Evolutionary conservation across 805 yeast genomes (phyloP).

Genomic region (Peterozyma xylosa): DNA sequence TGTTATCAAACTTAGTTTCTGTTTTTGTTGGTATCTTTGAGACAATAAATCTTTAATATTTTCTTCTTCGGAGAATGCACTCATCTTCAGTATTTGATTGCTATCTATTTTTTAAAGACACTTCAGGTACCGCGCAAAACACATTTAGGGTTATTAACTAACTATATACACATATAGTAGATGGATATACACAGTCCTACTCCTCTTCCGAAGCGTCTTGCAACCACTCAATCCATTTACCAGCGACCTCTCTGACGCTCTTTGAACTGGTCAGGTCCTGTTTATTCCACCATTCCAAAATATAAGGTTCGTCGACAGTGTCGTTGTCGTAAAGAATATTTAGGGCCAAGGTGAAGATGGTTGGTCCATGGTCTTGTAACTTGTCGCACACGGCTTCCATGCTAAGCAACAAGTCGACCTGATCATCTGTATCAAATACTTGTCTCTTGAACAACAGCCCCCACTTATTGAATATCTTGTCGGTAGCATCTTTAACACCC

Average conservation of each 20-base stretch:
- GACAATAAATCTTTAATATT: too few species aligned
- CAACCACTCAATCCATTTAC: slow-evolving; percentile 82
- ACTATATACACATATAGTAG: too few species aligned
- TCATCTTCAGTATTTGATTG: too few species aligned
- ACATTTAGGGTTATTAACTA: too few species aligned
- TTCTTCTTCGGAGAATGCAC: too few species aligned
- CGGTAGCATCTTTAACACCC: slow-evolving; percentile 67
- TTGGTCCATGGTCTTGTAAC: slow-evolving; percentile 37
- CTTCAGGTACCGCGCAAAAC: too few species aligned
- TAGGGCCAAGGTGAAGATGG: slow-evolving; percentile 45
- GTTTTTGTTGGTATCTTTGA: too few species aligned
- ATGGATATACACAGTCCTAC: too few species aligned
- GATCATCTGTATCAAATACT: slow-evolving; percentile 75
- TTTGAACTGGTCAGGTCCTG: slow-evolving; percentile 27
- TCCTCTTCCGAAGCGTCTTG: slow-evolving; percentile 64
- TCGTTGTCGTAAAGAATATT: slow-evolving; percentile 73
- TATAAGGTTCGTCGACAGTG: slow-evolving; percentile 72
- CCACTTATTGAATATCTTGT: slow-evolving; percentile 76
- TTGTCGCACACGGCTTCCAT: slow-evolving; percentile 37
- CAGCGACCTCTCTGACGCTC: slow-evolving; percentile 47
- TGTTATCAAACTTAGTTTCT: too few species aligned
- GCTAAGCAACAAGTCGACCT: slow-evolving; percentile 56
- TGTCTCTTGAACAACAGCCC: slow-evolving; percentile 75
- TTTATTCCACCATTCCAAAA: slow-evolving; percentile 75
- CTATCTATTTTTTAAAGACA: too few species aligned